A percentile compares a stretch with the other conserved stretches of the same genome.
Conservation (phyloP, 2,329 filamentous ascomycete genomes). For the Aspergillus brasiliensis region DNA sequence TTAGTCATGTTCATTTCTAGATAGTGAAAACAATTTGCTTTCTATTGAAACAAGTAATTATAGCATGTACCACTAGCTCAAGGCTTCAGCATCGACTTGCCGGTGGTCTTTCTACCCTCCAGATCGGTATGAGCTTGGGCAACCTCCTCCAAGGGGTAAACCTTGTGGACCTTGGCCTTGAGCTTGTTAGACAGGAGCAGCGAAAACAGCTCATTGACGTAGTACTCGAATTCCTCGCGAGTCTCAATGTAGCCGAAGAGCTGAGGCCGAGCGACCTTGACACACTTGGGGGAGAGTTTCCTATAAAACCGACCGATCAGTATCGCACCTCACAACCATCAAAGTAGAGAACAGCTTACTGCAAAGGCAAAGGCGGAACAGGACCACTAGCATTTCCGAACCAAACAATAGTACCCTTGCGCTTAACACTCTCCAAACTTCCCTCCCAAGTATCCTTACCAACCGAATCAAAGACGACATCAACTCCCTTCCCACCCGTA, state of each 20-base stretch:
- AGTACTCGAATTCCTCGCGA: constrained; percentile 70
- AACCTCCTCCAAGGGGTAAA: constrained; percentile 75
- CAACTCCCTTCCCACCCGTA: constrained; percentile 71
- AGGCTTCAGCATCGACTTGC: constrained; percentile 76
- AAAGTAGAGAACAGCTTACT: constrained; percentile 51
- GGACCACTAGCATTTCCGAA: constrained; percentile 83
- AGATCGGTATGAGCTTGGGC: constrained; percentile 74
- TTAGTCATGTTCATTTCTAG: not conserved
- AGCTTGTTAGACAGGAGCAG: constrained; percentile 70
- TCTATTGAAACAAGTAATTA: not conserved
- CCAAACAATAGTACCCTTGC: constrained; percentile 75
- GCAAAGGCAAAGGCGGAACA: constrained; percentile 68
- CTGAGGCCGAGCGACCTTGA: constrained; percentile 73
- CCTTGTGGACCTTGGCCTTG: constrained; percentile 72
- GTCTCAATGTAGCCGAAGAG: constrained; percentile 71
- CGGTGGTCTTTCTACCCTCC: constrained; percentile 78
- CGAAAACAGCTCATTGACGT: constrained; percentile 71
- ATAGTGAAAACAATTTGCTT: not conserved
- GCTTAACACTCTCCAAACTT: constrained; percentile 70
- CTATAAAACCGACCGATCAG: constrained; percentile 18
- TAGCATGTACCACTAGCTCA: constrained; percentile 31
- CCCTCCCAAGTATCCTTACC: constrained; percentile 83
- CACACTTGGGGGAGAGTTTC: constrained; percentile 69
- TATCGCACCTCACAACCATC: constrained; percentile 17
- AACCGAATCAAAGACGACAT: constrained; percentile 82